These are phyloP conservation scores for Passalora sequoiae DNA, from an alignment of 2,329 filamentous ascomycete genomes.

Conservation along the genomic window DNA sequence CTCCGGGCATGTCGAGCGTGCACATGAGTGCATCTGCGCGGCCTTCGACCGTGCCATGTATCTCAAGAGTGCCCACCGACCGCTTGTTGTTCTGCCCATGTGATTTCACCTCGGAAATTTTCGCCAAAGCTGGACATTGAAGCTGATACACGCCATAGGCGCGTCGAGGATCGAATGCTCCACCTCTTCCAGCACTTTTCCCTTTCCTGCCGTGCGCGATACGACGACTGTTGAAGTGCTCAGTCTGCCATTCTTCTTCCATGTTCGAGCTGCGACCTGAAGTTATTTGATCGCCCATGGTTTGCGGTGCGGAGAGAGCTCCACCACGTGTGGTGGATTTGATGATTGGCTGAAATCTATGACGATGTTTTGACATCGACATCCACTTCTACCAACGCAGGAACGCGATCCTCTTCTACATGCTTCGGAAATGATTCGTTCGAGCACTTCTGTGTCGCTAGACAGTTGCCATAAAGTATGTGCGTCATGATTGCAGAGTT, in stretches of 20 bases:
- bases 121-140: slow-evolving; percentile 4
- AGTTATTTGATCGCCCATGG: too few relatives aligned
- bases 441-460: background rate
- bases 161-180: slow-evolving; percentile 2
- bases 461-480: background rate
- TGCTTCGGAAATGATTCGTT: background rate
- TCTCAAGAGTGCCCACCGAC: background rate
- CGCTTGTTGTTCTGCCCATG: background rate
- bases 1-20: background rate
- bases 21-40: slow-evolving; percentile 6
- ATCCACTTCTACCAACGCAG: background rate
- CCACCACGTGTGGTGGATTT: background rate
- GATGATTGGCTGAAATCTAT: background rate
- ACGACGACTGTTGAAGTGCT: slow-evolving; percentile 3
- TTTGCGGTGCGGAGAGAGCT: too few relatives aligned
- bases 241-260: slow-evolving; percentile 6
- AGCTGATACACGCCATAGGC: slow-evolving; percentile 3
- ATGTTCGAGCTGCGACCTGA: background rate
- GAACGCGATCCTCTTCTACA: background rate
- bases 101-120: background rate
- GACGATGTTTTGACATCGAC: slow-evolving; percentile 3
- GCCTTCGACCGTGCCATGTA: slow-evolving; percentile 3
- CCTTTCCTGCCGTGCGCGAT: slow-evolving; percentile 4
- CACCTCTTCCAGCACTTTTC: slow-evolving; percentile 1
- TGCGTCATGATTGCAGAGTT: slow-evolving; percentile 1